Evolutionary conservation across 2,329 filamentous ascomycete species (phyloP), one percentile per base, ranked within the genome.

Genomic region (Colletotrichum costaricense): DNA sequence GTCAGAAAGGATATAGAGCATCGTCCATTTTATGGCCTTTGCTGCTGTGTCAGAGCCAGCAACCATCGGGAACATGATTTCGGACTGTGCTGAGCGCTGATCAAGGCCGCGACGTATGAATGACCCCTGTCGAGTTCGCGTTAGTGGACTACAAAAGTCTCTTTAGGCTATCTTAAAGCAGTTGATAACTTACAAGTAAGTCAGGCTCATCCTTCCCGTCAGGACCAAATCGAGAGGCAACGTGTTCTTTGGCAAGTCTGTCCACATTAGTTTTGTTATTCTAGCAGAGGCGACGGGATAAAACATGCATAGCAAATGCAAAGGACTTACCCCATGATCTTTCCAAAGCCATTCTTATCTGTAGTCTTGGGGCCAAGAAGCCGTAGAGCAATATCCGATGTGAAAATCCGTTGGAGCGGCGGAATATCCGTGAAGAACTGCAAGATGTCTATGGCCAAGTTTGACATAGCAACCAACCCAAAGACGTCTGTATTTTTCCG

Each of bases 1-100:
- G 35, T 85, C 87, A 0, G 84, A 87, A 4, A 88, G 82, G 59
- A 91, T 79, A 75, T 87, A 84, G 8, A 90, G 82, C 55, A 91
- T 67, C 0, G 84, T 86, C 22, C 85, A 81, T 1, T 88, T 85
- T 28, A 85, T 79, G 0, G 77, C 79, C 0, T 76, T 79, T 0
- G 82, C 78, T 0, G 79, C 78, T 1, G 83, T 83, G 8, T 85
- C 83, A 8, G 79, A 78, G 12, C 82, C 83, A 1, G 81, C 82
- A 16, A 84, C 49, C 69, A 72, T 69, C 5, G 64, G 69, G 19
- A 72, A 72, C 69, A 72, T 72, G n/a, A 72, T 56, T 14, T 72
- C 69, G 14, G 69, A 56, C 33, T 72, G 46, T 1, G 69, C 57
- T 0, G 69, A 72, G 46, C 69, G 69, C 12, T 11, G 64, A n/a